Evolutionary conservation across 768 basidiomycete genomes (phyloP).

Genomic region (Royoungia palumana): DNA sequence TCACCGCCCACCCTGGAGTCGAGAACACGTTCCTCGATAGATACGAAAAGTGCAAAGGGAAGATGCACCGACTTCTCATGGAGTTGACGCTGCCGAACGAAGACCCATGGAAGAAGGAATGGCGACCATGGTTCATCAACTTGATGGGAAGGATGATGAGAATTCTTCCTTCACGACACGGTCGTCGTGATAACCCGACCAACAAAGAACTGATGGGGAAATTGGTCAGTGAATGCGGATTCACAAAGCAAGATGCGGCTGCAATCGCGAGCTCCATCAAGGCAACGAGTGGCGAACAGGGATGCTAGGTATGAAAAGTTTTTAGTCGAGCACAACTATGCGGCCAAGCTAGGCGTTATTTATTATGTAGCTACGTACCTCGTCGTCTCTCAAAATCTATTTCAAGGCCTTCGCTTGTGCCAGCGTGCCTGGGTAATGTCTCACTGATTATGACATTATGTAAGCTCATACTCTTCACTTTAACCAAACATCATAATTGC

Average conservation of each 20-base stretch:
- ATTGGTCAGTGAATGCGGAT: conserved; percentile 14
- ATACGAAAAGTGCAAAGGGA: conserved; percentile 31
- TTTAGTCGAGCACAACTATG: too few species aligned
- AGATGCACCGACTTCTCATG: conserved; percentile 17
- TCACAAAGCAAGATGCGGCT: conserved; percentile 14
- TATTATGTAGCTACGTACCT: too few species aligned
- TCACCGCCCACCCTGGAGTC: conserved; percentile 34
- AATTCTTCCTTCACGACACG: conserved; percentile 10
- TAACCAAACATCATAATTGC: too few species aligned
- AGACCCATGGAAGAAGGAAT: conserved; percentile 19
- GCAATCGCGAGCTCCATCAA: conserved; percentile 19
- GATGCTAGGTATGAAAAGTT: too few species aligned
- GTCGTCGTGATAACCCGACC: conserved; percentile 5
- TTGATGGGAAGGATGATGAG: conserved; percentile 21
- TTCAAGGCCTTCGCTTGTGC: too few species aligned
- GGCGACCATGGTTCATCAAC: conserved; percentile 12
- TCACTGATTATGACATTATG: too few species aligned
- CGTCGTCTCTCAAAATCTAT: too few species aligned
- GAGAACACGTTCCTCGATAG: conserved; percentile 20
- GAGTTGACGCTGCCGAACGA: neutral
- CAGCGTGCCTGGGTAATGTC: too few species aligned
- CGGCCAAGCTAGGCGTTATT: too few species aligned
- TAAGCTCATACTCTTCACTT: too few species aligned
- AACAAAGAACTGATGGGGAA: conserved; percentile 10
- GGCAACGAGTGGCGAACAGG: neutral